Evolutionary conservation across 2,329 filamentous ascomycete genomes (phyloP).

Genomic region (Lachnellula subtilissima): DNA sequence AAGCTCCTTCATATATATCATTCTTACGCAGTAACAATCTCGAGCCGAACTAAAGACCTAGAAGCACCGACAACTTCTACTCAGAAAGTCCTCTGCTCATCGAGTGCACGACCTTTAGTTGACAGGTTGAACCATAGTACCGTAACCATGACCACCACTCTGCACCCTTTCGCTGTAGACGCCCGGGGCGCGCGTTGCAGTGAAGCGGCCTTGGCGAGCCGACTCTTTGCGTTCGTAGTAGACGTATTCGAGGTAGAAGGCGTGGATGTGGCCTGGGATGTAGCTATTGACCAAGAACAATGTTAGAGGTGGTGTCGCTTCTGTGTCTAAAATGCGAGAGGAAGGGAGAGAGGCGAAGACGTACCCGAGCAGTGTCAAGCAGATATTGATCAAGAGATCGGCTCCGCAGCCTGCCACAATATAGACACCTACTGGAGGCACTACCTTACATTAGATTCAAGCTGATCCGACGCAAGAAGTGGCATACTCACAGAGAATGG

Average conservation of each 20-base stretch:
- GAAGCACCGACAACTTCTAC: slow-evolving; percentile 25
- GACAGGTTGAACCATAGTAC: slow-evolving; percentile 33
- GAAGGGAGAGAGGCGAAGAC: slow-evolving; percentile 15
- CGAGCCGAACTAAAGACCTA: background rate
- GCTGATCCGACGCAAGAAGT: background rate
- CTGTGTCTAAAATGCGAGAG: background rate
- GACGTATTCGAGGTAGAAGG: slow-evolving; percentile 57
- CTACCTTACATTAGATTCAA: slow-evolving; percentile 6
- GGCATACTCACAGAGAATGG: slow-evolving; percentile 38
- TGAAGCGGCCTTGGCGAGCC: slow-evolving; percentile 51
- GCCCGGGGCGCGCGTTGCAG: slow-evolving; percentile 55
- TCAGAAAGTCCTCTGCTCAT: background rate
- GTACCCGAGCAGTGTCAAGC: slow-evolving; percentile 35
- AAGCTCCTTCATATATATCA: background rate
- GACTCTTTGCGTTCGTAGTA: slow-evolving; percentile 72
- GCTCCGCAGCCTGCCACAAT: slow-evolving; percentile 37
- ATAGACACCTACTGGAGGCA: slow-evolving; percentile 39
- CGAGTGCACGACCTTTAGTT: background rate
- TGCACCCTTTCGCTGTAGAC: slow-evolving; percentile 72
- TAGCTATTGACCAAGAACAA: slow-evolving; percentile 34
- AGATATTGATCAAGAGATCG: slow-evolving; percentile 40
- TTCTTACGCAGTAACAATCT: background rate
- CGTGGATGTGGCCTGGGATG: slow-evolving; percentile 32
- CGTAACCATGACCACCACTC: slow-evolving; percentile 63
- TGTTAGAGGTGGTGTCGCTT: slow-evolving; percentile 31